Evolutionary conservation across 768 basidiomycete genomes (phyloP).

Genomic region (Lentinula sp.): DNA sequence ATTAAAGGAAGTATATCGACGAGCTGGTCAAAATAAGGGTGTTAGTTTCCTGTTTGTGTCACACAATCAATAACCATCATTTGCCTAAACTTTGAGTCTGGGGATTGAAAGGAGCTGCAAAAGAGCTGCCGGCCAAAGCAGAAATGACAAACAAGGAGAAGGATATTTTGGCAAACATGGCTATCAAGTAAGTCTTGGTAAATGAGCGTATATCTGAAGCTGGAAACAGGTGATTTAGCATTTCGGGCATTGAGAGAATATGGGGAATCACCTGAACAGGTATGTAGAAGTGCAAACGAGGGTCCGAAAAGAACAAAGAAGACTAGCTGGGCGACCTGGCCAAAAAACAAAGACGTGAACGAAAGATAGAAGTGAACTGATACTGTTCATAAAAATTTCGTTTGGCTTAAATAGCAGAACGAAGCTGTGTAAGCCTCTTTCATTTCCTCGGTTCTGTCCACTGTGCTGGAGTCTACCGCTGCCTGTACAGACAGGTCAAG

Average conservation of each 20-base stretch:
- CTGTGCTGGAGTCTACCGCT: not conserved
- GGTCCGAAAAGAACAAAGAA: slow-evolving; percentile 22
- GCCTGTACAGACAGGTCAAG: not conserved
- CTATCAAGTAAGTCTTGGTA: slow-evolving; percentile 1
- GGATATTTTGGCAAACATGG: slow-evolving; percentile 35
- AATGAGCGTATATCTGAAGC: not conserved
- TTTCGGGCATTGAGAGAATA: not conserved
- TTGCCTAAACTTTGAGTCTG: slow-evolving; percentile 20
- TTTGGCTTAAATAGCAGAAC: not conserved
- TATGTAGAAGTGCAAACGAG: not conserved
- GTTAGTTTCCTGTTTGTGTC: not conserved
- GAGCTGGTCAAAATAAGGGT: not conserved
- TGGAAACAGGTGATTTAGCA: not conserved
- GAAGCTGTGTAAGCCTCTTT: not conserved
- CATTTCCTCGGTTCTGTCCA: not conserved
- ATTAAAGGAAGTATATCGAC: slow-evolving; percentile 17
- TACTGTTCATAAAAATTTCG: slow-evolving; percentile 1
- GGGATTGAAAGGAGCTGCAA: slow-evolving; percentile 22
- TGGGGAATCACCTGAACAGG: slow-evolving; percentile 6
- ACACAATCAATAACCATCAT: not conserved
- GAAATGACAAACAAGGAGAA: slow-evolving; percentile 24
- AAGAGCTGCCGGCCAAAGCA: slow-evolving; percentile 22
- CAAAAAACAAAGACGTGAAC: slow-evolving; percentile 18
- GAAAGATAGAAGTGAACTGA: slow-evolving; percentile 9
- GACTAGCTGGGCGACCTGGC: slow-evolving; percentile 34